These are phyloP conservation scores for Staphylotrichum tortipilum DNA, from an alignment of 495 filamentous ascomycete genomes.

Conservation along the genomic window DNA sequence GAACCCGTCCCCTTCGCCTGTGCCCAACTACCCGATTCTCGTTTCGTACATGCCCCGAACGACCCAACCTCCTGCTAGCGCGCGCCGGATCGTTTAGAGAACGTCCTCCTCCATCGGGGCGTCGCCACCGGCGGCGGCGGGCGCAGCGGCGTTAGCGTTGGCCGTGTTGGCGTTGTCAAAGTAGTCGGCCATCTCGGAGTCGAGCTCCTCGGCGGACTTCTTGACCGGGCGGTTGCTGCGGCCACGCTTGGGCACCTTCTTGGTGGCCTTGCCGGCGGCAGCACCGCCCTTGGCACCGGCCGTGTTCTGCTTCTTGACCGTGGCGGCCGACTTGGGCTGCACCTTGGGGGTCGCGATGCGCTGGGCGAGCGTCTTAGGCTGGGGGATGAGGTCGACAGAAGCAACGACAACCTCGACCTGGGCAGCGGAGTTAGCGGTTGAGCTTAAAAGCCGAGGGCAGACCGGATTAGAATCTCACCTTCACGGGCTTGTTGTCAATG, in stretches of 20 bases:
- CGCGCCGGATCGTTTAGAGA: constrained; percentile 14
- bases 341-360: constrained; percentile 73
- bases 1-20: constrained; percentile 8
- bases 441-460: too few species aligned
- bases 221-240: constrained; percentile 61
- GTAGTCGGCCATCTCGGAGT: constrained; percentile 92
- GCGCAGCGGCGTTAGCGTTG: constrained; percentile 38
- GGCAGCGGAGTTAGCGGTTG: not conserved
- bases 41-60: constrained; percentile 6
- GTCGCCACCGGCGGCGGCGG: constrained; percentile 29
- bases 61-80: not conserved
- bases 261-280: constrained; percentile 41
- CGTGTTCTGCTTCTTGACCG: constrained; percentile 46
- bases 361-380: constrained; percentile 71
- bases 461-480: constrained; percentile 43
- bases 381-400: constrained; percentile 54
- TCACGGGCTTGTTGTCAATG: constrained; percentile 84
- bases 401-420: constrained; percentile 87
- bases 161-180: constrained; percentile 41
- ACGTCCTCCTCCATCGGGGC: constrained; percentile 47
- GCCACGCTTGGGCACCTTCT: constrained; percentile 37
- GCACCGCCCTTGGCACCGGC: constrained; percentile 26
- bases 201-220: constrained; percentile 87
- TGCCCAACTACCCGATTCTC: constrained; percentile 11
- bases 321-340: constrained; percentile 77